These are phyloP conservation scores for Acacia acuminata DNA, from an alignment of 306 rosid genomes.

Conservation along the genomic window DNA sequence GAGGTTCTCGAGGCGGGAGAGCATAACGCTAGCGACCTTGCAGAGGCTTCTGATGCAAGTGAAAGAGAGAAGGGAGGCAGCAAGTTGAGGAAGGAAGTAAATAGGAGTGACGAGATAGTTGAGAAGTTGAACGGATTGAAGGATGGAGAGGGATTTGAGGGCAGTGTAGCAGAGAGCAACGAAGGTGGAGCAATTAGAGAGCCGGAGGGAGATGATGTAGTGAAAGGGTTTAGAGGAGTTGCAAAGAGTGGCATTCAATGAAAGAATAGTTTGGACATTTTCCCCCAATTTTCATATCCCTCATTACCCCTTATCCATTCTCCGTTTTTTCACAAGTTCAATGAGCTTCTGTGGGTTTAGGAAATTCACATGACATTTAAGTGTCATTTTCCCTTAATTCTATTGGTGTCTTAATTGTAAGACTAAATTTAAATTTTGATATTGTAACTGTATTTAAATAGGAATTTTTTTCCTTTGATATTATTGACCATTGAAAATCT, in stretches of 20 bases:
- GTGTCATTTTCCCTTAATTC: no score
- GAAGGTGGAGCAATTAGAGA: conserved; percentile 74
- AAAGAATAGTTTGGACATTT: no score
- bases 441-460: no score
- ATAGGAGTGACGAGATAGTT: conserved; percentile 85
- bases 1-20: conserved; percentile 70
- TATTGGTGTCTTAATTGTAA: no score
- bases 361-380: no score
- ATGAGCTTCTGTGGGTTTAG: no score
- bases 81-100: conserved; percentile 73
- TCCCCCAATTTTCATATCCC: no score
- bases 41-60: conserved; percentile 61
- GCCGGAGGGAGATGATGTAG: conserved; percentile 69
- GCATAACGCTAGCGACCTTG: conserved; percentile 77
- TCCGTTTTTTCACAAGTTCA: no score
- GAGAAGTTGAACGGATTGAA: conserved; percentile 60
- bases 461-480: no score
- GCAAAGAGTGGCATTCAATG: conserved; percentile 57
- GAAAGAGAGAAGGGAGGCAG: conserved; percentile 73
- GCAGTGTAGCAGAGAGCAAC: conserved; percentile 85
- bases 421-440: no score
- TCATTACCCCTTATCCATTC: no score
- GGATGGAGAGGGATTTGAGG: conserved; percentile 85
- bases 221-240: conserved; percentile 77
- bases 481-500: no score